A percentile compares a stretch with the other conserved stretches of the same genome.
Conservation (phyloP, 1,284 basidiomycete species). For the Ceratobasidium sp. region DNA sequence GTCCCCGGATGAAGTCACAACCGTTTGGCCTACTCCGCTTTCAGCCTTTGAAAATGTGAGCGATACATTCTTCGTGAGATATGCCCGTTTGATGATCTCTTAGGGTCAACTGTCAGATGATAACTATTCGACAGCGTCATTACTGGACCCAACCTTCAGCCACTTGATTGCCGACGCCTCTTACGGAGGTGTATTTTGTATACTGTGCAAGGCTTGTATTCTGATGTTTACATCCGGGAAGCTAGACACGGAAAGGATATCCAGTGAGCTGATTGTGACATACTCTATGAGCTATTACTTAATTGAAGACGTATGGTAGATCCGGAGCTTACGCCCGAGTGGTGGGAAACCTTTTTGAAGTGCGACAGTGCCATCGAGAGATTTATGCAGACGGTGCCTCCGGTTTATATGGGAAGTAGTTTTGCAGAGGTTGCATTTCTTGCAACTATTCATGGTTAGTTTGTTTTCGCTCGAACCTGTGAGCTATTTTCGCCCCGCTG, state of each 20-base stretch:
- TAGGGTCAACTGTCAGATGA: constrained; percentile 23
- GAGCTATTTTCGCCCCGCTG: background rate
- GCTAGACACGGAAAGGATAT: background rate
- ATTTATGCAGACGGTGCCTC: constrained; percentile 6
- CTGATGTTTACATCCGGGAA: background rate
- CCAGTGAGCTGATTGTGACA: background rate
- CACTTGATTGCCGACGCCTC: constrained; percentile 1
- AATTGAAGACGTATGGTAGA: background rate
- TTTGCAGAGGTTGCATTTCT: background rate
- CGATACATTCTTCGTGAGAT: too few relatives aligned
- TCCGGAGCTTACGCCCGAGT: background rate
- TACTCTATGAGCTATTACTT: background rate
- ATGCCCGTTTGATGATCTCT: too few relatives aligned
- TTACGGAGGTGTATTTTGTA: background rate
- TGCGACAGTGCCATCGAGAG: background rate
- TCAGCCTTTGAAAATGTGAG: too few relatives aligned
- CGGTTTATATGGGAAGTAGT: background rate
- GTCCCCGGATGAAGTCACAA: too few relatives aligned
- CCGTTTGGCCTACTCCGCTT: too few relatives aligned
- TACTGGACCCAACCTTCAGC: constrained; percentile 4
- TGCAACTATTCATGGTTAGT: constrained; percentile 10
- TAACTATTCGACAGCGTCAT: constrained; percentile 5
- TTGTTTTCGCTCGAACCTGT: background rate
- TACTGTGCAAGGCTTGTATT: constrained; percentile 4
- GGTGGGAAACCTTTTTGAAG: background rate